Percentiles rank a stretch among this genome's conserved stretches.
Conservation (phyloP, 306 rosid species). For the Chamaecrista fasciculata region DNA sequence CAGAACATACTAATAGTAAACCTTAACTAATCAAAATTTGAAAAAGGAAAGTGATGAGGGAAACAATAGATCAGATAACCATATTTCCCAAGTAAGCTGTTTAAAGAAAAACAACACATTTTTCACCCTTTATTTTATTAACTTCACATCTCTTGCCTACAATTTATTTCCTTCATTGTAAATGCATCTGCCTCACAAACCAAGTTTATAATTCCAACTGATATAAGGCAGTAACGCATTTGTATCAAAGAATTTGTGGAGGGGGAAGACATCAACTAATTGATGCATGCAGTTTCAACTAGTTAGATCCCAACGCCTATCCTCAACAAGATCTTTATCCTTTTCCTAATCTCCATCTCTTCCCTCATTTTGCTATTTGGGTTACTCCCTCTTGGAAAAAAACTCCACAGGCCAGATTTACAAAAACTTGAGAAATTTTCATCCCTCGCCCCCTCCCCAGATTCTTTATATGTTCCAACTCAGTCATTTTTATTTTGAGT, state of each 20-base stretch:
- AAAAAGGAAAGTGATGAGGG: not conserved
- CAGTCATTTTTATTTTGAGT: not conserved
- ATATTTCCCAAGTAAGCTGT: not conserved
- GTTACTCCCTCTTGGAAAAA: not conserved
- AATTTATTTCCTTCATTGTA: not conserved
- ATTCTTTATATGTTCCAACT: not conserved
- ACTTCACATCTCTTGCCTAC: not conserved
- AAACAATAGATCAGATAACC: not conserved
- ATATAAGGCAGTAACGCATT: not conserved
- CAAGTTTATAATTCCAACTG: not conserved
- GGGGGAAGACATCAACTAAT: not conserved
- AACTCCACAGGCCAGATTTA: not conserved
- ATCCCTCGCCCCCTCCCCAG: not conserved
- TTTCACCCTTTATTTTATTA: not conserved
- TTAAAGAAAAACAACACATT: slow-evolving; percentile 9
- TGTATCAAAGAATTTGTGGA: not conserved
- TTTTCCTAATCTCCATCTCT: slow-evolving; percentile 3
- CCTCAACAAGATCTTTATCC: slow-evolving; percentile 13
- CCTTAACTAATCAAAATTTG: slow-evolving; percentile 7
- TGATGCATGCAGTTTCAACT: not conserved
- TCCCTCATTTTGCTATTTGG: not conserved
- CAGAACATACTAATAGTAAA: slow-evolving; percentile 23
- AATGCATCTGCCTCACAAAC: slow-evolving; percentile 2
- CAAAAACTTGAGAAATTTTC: not conserved
- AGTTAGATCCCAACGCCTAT: slow-evolving; percentile 9